Base-by-base conservation (phyloP, 257 asterid species). In the Nicotiana noctiflora region DNA sequence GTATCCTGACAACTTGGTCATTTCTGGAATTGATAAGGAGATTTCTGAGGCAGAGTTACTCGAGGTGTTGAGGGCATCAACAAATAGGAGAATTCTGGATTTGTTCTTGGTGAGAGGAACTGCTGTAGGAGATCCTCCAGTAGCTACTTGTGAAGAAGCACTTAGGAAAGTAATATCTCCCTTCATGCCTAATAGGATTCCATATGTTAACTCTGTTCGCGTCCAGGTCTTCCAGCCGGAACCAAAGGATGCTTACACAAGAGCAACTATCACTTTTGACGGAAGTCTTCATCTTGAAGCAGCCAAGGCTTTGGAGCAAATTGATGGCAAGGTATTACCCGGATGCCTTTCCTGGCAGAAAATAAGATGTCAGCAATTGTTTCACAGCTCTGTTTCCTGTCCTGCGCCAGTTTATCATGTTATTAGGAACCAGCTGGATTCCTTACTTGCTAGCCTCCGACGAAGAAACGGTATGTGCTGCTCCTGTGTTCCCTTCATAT, bases 221-320 rank as follows among this genome's bases (percentile, higher is more conserved):
- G 97, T 94, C 81, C 90, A 94, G 88, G 98, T 96, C 64, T 90
- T 85, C 83, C 83, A 79, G 23, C 97, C 98, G 4, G 89, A 88
- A 77, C 89, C 85, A 23, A 87, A 82, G 51, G 95, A 90, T 80
- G 6, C 10, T 80, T 91, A 75, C 80, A 86, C 89, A 92, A 88
- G 84, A 88, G 98, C 99, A 76, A 2, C 79, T 2, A 87, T 96
- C 64, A 89, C 85, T 77, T 96, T 96, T 82, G 97, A 96, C 84
- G 97, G 97, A 62, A 89, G 86, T 86, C 87, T 94, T 70, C 97
- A 92, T 85, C 86, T 91, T 88, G 98, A 92, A 89, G 99, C 98
- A 37, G 99, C 98, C 25, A 88, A 77, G 87, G 98, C 98, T 46
- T 86, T 96, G 85, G 97, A 96, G 84, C 92, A 90, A 40, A 84